Conservation (phyloP, 2,329 filamentous ascomycete species). For the Dryadomyces quercus-mongolicae region DNA sequence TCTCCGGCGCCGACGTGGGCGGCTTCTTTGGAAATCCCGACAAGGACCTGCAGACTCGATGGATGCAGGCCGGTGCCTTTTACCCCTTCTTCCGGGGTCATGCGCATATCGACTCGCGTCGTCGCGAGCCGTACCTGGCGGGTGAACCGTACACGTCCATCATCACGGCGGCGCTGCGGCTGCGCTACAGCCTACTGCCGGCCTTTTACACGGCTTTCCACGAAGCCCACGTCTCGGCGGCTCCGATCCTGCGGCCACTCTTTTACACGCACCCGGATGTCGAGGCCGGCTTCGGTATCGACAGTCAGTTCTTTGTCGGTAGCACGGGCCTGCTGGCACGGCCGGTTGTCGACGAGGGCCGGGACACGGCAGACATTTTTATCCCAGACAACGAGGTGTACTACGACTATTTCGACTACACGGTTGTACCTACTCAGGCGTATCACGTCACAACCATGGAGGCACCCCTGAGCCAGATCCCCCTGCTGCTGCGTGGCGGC, state of each 20-base stretch:
- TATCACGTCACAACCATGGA: constrained; percentile 58
- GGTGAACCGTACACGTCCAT: constrained; percentile 78
- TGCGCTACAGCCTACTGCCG: constrained; percentile 81
- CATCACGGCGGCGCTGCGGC: constrained; percentile 73
- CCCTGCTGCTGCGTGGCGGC: constrained; percentile 83
- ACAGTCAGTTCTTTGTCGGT: constrained; percentile 89
- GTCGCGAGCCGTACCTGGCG: constrained; percentile 82
- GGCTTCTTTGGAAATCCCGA: constrained; percentile 97
- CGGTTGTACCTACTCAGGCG: constrained; percentile 54
- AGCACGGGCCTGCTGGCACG: constrained; percentile 84
- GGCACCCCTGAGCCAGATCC: constrained; percentile 76
- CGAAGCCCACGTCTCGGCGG: constrained; percentile 69
- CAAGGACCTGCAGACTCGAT: constrained; percentile 80
- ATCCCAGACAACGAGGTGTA: constrained; percentile 82
- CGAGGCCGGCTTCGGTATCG: constrained; percentile 75
- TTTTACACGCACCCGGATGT: constrained; percentile 85
- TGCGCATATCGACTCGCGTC: constrained; percentile 90
- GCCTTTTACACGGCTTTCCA: constrained; percentile 97
- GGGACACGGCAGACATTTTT: constrained; percentile 65
- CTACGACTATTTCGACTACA: constrained; percentile 91
- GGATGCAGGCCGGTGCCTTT: constrained; percentile 95
- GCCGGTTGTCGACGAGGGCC: constrained; percentile 70
- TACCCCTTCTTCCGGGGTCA: constrained; percentile 98
- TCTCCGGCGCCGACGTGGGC: constrained; percentile 88
- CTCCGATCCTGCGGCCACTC: constrained; percentile 81